phyloP scores from a whole-genome alignment of 1,139 yeast genomes.

The Magnusiomyces suaveolens region DNA sequence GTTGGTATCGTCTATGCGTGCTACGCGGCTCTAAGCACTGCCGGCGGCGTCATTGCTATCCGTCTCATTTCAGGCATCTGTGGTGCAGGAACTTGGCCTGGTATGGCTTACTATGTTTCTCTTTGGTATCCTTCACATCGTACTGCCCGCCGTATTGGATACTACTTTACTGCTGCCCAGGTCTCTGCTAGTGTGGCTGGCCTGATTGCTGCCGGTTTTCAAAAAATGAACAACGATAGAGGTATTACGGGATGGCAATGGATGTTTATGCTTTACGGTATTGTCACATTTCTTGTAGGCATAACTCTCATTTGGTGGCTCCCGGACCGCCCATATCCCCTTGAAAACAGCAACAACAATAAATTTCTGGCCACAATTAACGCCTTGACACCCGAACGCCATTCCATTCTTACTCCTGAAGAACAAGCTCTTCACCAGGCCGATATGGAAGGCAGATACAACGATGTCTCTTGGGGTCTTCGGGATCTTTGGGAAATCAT shows the following conservation, averaged over 20 bases:
- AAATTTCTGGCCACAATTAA: slow-evolving; percentile 16
- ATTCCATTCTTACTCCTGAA: slow-evolving; percentile 40
- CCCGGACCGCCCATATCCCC: slow-evolving; percentile 54
- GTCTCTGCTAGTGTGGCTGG: slow-evolving; percentile 81
- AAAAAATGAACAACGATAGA: slow-evolving; percentile 60
- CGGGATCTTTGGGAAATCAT: slow-evolving; percentile 49
- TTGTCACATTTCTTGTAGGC: slow-evolving; percentile 59
- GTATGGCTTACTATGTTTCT: slow-evolving; percentile 73
- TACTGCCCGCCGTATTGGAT: slow-evolving; percentile 71
- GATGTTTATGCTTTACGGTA: slow-evolving; percentile 73
- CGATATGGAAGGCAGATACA: slow-evolving; percentile 51
- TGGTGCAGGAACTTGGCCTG: slow-evolving; percentile 94
- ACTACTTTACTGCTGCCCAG: slow-evolving; percentile 87
- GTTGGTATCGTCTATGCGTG: slow-evolving; percentile 73
- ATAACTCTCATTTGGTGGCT: slow-evolving; percentile 69
- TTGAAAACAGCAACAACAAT: not conserved
- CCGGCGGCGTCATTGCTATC: slow-evolving; percentile 57
- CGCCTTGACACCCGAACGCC: slow-evolving; percentile 33
- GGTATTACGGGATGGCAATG: slow-evolving; percentile 83
- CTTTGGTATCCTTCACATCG: slow-evolving; percentile 81
- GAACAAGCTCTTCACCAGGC: slow-evolving; percentile 51
- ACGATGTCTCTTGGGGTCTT: slow-evolving; percentile 47
- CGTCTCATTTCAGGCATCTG: slow-evolving; percentile 70
- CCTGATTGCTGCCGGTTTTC: slow-evolving; percentile 77
- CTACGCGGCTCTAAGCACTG: slow-evolving; percentile 47